A percentile compares a stretch with the other conserved stretches of the same genome.
phyloP scores from a whole-genome alignment of 2,329 filamentous ascomycete species.

The Aspergillus glaucus region DNA sequence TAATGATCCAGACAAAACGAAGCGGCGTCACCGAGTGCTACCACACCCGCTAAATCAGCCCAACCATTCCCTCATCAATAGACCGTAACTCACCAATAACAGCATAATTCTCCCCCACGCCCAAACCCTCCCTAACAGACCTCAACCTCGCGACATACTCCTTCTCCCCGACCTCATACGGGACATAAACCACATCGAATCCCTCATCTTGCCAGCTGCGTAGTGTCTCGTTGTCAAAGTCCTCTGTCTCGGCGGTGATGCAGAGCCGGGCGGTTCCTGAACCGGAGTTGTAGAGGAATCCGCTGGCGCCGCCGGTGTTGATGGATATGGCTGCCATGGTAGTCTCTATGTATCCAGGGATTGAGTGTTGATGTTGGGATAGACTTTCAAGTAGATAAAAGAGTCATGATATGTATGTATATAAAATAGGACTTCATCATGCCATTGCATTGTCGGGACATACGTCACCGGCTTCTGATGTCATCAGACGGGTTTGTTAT shows the following conservation, averaged over 20 bases:
- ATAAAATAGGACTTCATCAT: neutral
- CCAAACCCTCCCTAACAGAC: constrained; percentile 48
- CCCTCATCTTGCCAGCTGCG: constrained; percentile 55
- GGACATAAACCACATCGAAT: constrained; percentile 53
- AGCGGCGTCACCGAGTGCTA: constrained; percentile 60
- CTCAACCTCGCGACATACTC: constrained; percentile 47
- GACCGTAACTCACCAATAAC: constrained; percentile 49
- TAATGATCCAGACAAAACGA: constrained; percentile 53
- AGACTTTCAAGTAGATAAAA: neutral
- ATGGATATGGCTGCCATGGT: constrained; percentile 30
- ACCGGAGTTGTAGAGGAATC: constrained; percentile 30
- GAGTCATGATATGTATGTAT: neutral
- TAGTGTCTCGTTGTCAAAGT: constrained; percentile 50
- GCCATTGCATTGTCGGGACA: neutral
- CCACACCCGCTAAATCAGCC: neutral
- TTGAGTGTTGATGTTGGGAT: neutral
- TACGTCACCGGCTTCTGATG: neutral
- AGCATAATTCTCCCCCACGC: constrained; percentile 55
- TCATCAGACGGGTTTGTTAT: neutral
- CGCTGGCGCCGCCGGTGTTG: constrained; percentile 24
- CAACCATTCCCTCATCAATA: no score
- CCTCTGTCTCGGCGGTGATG: constrained; percentile 27
- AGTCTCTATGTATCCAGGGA: neutral
- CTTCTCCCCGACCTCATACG: constrained; percentile 48
- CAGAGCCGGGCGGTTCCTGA: constrained; percentile 27